Base-by-base conservation (phyloP, 176 grass and related monocot species). In the Ensete ventricosum region DNA sequence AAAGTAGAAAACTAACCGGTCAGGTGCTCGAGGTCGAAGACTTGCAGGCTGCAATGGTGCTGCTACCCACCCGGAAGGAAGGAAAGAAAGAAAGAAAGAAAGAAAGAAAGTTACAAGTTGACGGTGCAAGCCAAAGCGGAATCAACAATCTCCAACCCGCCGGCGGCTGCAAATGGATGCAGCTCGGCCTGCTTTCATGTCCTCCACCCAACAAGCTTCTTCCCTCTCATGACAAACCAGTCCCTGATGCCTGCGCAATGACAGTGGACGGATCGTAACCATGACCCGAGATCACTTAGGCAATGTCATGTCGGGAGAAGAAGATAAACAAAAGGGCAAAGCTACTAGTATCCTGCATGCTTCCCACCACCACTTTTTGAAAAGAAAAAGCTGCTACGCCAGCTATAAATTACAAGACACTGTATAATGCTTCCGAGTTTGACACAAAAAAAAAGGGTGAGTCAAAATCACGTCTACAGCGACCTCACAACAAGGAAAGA, bases 301-400 rank as follows among this genome's bases (percentile, higher is more conserved):
- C 51, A 68, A 54, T 67, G 22, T 53, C 21, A 60, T 8, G 20
- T 9, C 21, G 23, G 63, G 19, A 78, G 66, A 55, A 67, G 55
- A 50, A 73, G 52, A 5, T 52, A 76, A 50, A 64, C 23, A 76
- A 25, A 25, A 76, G 55, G 22, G 27, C 27, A 72, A 29, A 60
- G 57, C 17, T 64, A 75, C 72, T 76, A 75, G 74, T 76, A 78
- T 80, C 80, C 74, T 78, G 48, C 67, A 68, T 85, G 77, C 77
- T 76, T 73, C 74, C 74, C 50, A 67, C 72, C 52, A 50, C 14
- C 73, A 20, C 53, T 53, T 53, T 43, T 81, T 0, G 64, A 75
- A 81, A 85, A 68, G 22, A 68, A 78, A 78, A 78, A 78, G 64
- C 76, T 78, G 76, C 63, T 17, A 34, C 24, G 52, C 22, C 53